Conservation (phyloP, 106 monocot species). For the Vanilla planifolia region DNA sequence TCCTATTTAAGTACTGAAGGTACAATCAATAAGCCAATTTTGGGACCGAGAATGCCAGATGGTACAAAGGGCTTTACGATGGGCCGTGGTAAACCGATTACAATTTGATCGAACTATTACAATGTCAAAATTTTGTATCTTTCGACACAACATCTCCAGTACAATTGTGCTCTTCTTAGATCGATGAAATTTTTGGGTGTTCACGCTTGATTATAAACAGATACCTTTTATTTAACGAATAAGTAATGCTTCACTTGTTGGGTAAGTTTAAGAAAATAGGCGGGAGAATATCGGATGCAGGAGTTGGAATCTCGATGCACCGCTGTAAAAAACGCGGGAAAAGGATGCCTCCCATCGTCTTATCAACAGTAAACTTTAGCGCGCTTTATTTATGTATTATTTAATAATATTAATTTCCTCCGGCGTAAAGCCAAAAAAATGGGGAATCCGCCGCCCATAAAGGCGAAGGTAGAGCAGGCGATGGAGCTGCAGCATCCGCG, state of each 20-base stretch:
- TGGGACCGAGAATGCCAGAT: conserved; percentile 60
- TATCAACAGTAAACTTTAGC: too few relatives aligned
- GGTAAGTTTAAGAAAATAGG: too few relatives aligned
- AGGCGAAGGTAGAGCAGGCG: conserved; percentile 4
- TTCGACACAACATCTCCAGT: too few relatives aligned
- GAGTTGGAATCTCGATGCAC: too few relatives aligned
- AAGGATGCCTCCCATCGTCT: background rate
- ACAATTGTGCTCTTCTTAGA: too few relatives aligned
- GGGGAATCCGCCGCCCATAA: conserved; percentile 3
- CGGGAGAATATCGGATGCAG: too few relatives aligned
- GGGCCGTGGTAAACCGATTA: conserved; percentile 46
- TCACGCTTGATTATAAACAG: too few relatives aligned
- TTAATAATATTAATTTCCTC: too few relatives aligned
- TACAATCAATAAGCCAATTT: conserved; percentile 16
- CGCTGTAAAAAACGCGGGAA: background rate
- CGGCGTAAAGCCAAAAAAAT: background rate
- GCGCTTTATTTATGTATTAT: too few relatives aligned
- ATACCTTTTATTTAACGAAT: too few relatives aligned
- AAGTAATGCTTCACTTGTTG: too few relatives aligned
- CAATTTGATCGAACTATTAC: background rate
- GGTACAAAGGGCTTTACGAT: conserved; percentile 62
- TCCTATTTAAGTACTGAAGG: background rate
- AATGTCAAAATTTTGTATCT: background rate
- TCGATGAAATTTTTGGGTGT: too few relatives aligned
- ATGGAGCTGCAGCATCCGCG: background rate